A percentile compares a stretch with the other conserved stretches of the same genome.
phyloP scores from a whole-genome alignment of 441 rosid species.

The Populus hybrid region DNA sequence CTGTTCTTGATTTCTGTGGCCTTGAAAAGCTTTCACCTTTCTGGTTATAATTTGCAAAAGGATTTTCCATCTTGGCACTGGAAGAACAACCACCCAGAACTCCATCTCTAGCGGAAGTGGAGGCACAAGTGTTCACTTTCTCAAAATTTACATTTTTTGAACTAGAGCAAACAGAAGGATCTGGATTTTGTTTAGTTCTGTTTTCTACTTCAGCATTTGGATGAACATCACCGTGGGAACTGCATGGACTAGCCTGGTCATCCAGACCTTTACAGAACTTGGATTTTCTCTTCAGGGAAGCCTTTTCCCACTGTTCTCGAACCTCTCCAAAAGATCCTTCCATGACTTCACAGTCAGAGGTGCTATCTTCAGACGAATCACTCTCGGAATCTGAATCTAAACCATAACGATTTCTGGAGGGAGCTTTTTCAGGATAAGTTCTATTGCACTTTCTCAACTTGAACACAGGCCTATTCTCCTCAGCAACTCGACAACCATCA shows the following conservation, averaged over 20 bases:
- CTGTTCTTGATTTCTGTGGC: background rate
- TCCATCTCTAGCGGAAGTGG: conserved; percentile 23
- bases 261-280: conserved; percentile 26
- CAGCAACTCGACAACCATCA: conserved; percentile 43
- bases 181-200: conserved; percentile 18
- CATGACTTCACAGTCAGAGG: conserved; percentile 73
- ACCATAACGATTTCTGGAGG: conserved; percentile 41
- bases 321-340: conserved; percentile 52
- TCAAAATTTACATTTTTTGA: conserved; percentile 21
- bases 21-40: conserved; percentile 3
- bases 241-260: conserved; percentile 37
- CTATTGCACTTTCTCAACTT: conserved; percentile 43
- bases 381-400: conserved; percentile 39
- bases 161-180: conserved; percentile 20
- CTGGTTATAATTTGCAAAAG: conserved; percentile 15
- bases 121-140: conserved; percentile 19
- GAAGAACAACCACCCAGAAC: conserved; percentile 12
- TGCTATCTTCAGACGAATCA: conserved; percentile 40
- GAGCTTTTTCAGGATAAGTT: conserved; percentile 20
- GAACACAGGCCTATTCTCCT: conserved; percentile 35
- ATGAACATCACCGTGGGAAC: conserved; percentile 23
- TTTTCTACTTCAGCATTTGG: conserved; percentile 18
- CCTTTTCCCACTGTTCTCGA: conserved; percentile 65
- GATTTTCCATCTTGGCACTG: conserved; percentile 21
- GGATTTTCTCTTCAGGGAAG: conserved; percentile 39